Base-by-base conservation (phyloP, 352 stramenopile species). In the Phytophthora cajani region DNA sequence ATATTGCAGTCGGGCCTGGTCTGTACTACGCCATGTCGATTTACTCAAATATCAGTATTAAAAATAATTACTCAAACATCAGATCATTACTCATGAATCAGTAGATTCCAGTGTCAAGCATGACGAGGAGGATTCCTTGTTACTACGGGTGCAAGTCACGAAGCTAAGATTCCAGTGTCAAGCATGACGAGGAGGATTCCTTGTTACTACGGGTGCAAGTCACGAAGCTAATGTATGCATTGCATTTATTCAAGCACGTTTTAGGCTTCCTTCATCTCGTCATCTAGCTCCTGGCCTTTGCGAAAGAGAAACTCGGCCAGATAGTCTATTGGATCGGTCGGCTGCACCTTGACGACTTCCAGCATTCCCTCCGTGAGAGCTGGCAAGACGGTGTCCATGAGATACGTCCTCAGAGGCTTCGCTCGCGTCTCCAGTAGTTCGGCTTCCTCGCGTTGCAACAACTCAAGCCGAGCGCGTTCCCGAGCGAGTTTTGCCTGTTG, bases 281-380 rank as follows among this genome's bases (percentile, higher is more conserved):
- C 70, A 21, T 90, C 84, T 54, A 91, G 67, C 55, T 91, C 82
- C 16, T 81, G 79, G 17, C 82, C 87, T 63, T 94, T 95, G 42
- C 84, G 78, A 75, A 96, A 95, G 30, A 97, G 81, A 56, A 92
- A 96, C 62, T 96, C 87, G 21, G 91, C 89, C 25, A 97, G 75
- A 57, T 93, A 96, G 74, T 96, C 89, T 61, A 97, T 92, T 40
- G 91, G 89, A 61, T 97, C 88, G 19, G 89, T 79, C 1, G 89
- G 88, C 74, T 95, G 85, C 42, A 94, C 85, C 32, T 93, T 92
- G 64, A 93, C 87, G n/a, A 95, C 82, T 72, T 97, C 87, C 19
- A 96, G 78, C 81, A 97, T 93, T 9, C 86, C 87, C 74, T 94
- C 81, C 0, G 89, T 95, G 21, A 97, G 78, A 11, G 86, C 85